Evolutionary conservation across 495 filamentous ascomycete species (phyloP), one percentile per base, ranked within the genome.

Genomic region (Lasiosphaeria hispida): DNA sequence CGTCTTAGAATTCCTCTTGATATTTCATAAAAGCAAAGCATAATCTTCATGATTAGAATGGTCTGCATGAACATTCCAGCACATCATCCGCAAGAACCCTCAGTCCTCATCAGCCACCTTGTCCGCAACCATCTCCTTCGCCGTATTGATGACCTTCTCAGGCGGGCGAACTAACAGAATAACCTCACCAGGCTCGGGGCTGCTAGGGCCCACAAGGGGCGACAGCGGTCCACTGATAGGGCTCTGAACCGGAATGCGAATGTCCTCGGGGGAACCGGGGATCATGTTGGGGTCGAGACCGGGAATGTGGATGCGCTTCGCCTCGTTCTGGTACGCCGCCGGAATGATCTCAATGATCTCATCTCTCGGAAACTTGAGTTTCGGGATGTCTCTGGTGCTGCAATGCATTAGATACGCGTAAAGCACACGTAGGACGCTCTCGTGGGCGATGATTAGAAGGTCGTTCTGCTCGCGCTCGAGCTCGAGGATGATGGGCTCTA

Each of bases 321-420:
- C 89, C 69, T 91, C 88, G 70, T 99, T 99, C 72, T 96, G 92
- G 69, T 99, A 99, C 40, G 90, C 92, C 48, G 92, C 90, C 2
- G 95, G 95, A 53, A 99, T 96, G 55, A 99, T 96, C 81, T 98
- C 95, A 66, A 99, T 92, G 63, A 99, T 96, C 69, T 97, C 91
- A 69, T 99, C 87, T 9, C 95, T 87, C 10, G 94, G 92, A 66
- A 99, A 99, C 58, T 90, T 88, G 55, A 99, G 82, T 63, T 85
- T 88, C 14, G 95, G 95, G 59, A 99, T 99, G 63, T 96, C 91
- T 61, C 85, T 86, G n/a, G 95, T 92, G 72, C 90, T 91, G 74
- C 95, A 97, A 57, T 96, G 95, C 95, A 97, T 97, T 37, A 97
- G 81, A 68, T 99, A 99, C 10, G 93, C 92, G 67, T 97, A 99